Conservation (phyloP, 257 asterid species). For the Cinchona pubescens region DNA sequence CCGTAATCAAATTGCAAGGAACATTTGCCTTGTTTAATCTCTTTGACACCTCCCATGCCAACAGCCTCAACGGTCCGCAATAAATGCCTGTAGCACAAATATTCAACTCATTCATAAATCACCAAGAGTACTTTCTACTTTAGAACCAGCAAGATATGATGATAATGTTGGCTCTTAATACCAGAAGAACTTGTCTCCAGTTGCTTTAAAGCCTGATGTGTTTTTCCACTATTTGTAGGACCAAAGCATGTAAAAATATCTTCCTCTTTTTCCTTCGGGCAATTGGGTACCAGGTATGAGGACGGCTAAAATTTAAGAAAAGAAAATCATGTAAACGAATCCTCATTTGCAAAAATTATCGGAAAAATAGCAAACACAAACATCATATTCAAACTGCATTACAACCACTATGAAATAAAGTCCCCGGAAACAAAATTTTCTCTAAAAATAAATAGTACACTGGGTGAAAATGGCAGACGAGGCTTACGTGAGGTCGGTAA, state of each 20-base stretch:
- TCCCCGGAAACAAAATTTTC: neutral
- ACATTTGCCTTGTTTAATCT: slow-evolving; percentile 81
- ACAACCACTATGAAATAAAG: slow-evolving; percentile 12
- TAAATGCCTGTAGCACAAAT: slow-evolving; percentile 56
- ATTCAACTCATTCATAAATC: slow-evolving; percentile 13
- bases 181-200: slow-evolving; percentile 82
- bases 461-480: neutral
- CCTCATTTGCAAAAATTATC: neutral
- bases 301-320: slow-evolving; percentile 46
- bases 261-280: slow-evolving; percentile 76
- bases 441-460: neutral
- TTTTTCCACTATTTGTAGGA: slow-evolving; percentile 98
- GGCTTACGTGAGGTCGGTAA: slow-evolving; percentile 89
- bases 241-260: slow-evolving; percentile 83
- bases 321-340: neutral
- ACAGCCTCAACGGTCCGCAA: slow-evolving; percentile 94
- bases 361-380: slow-evolving; percentile 1
- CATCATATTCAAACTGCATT: slow-evolving; percentile 1
- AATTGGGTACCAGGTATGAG: slow-evolving; percentile 87
- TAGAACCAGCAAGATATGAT: slow-evolving; percentile 13
- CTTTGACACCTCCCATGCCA: slow-evolving; percentile 97
- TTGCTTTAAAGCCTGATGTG: slow-evolving; percentile 73
- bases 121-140: neutral
- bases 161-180: slow-evolving; percentile 14
- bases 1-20: slow-evolving; percentile 92